Evolutionary conservation across 2,329 filamentous ascomycete species (phyloP), one percentile per base, ranked within the genome.

Genomic region (Ophiocordyceps polyrhachis-furcata): DNA sequence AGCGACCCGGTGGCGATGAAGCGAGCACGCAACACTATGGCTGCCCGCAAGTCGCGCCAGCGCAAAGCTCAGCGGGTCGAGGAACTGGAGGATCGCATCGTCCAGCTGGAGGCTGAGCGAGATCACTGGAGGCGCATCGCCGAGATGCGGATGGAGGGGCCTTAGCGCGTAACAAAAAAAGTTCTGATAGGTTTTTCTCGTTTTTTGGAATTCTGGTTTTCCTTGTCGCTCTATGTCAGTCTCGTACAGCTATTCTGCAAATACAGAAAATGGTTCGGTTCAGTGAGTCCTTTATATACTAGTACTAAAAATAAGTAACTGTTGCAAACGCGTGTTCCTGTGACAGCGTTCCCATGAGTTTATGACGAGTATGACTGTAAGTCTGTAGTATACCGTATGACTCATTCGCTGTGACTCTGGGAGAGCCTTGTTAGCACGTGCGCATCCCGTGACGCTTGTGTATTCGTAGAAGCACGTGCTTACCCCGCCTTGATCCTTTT

Each of bases 21-120:
- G 78, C 83, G 89, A 60, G 88, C 87, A 43, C 82, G 87, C 52
- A 96, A 95, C 62, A 93, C 87, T 9, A 74, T 93, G 60, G 89
- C 89, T 17, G 89, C 89, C 55, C 86, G 89, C 52, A 94, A 94
- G 67, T 94, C 87, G 48, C 81, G 89, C 44, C 81, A 86, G 56
- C 81, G 86, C 52, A 94, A 94, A 68, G 78, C 84, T 46, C 72
- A 81, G 58, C 75, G 80, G 53, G 70, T 89, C 49, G 79, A 83
- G 46, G 75, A 79, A 47, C 70, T 94, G 41, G 83, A 93, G 66
- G 72, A 73, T 37, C 70, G 75, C 55, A 87, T 93, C 55, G 70
- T 68, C 17, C 77, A 82, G 58, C 66, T 89, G 25, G 71, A 79
- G 60, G 69, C 71, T 38, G 76, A 80, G 58, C 70, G 74, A 53